Conservation (phyloP, 106 monocot genomes). For the Dactylorhiza incarnata region DNA sequence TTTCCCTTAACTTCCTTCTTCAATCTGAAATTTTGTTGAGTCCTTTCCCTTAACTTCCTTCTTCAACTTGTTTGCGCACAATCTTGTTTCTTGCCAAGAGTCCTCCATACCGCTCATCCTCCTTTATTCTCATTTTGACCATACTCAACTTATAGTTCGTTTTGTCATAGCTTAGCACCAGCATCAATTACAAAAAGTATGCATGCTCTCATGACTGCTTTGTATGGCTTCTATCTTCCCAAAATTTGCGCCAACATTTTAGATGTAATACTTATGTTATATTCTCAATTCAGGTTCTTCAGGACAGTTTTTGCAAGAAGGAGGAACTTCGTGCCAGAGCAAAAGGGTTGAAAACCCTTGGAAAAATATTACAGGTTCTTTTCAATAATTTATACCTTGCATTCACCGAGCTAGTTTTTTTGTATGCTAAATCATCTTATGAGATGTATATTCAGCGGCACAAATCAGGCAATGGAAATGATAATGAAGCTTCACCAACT, state of each 20-base stretch:
- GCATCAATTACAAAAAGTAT: neutral
- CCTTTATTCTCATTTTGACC: neutral
- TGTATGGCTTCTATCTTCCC: neutral
- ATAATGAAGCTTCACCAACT: constrained; percentile 26
- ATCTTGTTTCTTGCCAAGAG: too few species aligned
- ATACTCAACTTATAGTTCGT: neutral
- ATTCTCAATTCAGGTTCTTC: constrained; percentile 57
- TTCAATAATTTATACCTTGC: neutral
- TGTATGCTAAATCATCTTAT: neutral
- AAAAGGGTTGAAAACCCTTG: constrained; percentile 86
- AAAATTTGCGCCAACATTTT: neutral
- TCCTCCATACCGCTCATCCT: too few species aligned
- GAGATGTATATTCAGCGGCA: constrained; percentile 26
- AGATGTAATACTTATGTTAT: neutral
- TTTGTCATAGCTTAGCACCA: neutral
- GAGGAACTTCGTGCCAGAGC: constrained; percentile 93
- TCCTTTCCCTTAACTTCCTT: too few species aligned
- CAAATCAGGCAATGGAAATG: constrained; percentile 29
- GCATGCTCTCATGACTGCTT: neutral
- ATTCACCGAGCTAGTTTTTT: neutral
- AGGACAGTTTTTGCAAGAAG: constrained; percentile 61
- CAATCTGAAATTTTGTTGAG: too few species aligned
- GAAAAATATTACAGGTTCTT: constrained; percentile 88
- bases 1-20: too few species aligned
- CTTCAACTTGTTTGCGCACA: too few species aligned